These are phyloP conservation scores for Tolypocladium pustulatum DNA, from an alignment of 2,329 filamentous ascomycete genomes.

Conservation along the genomic window DNA sequence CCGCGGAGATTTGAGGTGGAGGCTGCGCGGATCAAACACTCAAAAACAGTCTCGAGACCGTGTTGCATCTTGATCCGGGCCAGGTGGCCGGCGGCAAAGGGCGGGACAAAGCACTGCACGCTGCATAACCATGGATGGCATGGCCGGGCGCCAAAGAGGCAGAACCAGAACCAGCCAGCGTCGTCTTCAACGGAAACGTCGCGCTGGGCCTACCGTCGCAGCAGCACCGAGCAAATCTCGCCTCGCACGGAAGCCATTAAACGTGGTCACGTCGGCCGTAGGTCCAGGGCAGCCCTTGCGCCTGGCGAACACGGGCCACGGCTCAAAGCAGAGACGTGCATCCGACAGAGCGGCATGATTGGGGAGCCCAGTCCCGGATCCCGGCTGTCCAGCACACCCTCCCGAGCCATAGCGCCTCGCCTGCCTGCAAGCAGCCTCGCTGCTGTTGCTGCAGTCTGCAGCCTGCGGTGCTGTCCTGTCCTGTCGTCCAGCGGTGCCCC, in stretches of 20 bases:
- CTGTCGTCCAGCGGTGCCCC: background rate
- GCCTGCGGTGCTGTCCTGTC: background rate
- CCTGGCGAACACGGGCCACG: constrained; percentile 3
- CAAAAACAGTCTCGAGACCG: background rate
- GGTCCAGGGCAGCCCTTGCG: background rate
- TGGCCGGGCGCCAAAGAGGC: background rate
- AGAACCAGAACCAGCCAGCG: background rate
- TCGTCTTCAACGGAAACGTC: background rate
- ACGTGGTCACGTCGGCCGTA: background rate
- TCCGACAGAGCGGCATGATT: constrained; percentile 8
- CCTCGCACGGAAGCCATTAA: background rate
- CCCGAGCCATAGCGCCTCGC: background rate
- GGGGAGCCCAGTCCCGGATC: constrained; percentile 7
- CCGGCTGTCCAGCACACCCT: constrained; percentile 2
- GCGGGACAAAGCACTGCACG: background rate
- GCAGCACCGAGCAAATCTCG: background rate
- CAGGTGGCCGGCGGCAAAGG: background rate
- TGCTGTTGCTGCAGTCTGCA: constrained; percentile 1
- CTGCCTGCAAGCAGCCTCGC: constrained; percentile 7
- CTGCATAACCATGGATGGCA: background rate
- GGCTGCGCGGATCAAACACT: background rate
- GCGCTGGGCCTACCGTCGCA: background rate
- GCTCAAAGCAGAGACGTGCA: constrained; percentile 9
- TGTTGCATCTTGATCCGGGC: background rate
- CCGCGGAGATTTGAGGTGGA: background rate